Base-by-base conservation (phyloP, 176 grass and related monocot species). In the Panicum miliaceum region DNA sequence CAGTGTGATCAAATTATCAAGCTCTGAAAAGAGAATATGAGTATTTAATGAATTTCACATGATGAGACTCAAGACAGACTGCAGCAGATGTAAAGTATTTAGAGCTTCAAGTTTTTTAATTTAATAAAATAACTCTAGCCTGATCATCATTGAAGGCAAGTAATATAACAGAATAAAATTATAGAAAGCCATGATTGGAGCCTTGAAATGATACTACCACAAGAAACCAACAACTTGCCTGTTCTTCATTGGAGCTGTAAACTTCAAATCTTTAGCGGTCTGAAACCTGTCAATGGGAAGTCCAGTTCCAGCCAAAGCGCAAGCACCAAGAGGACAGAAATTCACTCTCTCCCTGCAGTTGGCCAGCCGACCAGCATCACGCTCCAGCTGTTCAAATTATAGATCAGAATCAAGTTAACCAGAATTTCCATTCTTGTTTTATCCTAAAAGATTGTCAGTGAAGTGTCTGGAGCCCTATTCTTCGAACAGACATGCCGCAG, bases 271-370 rank as follows among this genome's bases (percentile, higher is more conserved):
- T 73, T 92, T 81, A 76, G 93, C 90, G 23, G 93, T 98, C 77
- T 90, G 85, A 46, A 98, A 98, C 84, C 93, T 90, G 90, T 98
- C 88, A 36, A 98, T 98, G 67, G 96, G 89, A 81, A 98, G 96
- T 18, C 96, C 93, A 38, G 96, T 98, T 77, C 96, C 96, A 89
- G 96, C 96, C 87, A 98, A 87, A 80, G 96, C 96, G 90, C 96
- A 94, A 84, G 93, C 96, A 85, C 96, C 96, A 53, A 98, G 87
- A 73, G 96, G 96, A 46, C 93, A 98, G 73, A 95, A 95, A 83
- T 98, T 98, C 83, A 98, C 68, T 35, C 89, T 73, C 76, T 95
- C 93, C 85, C 94, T 93, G 87, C 96, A 98, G 79, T 95, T 89
- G 48, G 90, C 77, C 59, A 98, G 80, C 46, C 96, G 85, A 25